Evolutionary conservation across 1,139 yeast species (phyloP).

Genomic region (Kodamaea plutei): DNA sequence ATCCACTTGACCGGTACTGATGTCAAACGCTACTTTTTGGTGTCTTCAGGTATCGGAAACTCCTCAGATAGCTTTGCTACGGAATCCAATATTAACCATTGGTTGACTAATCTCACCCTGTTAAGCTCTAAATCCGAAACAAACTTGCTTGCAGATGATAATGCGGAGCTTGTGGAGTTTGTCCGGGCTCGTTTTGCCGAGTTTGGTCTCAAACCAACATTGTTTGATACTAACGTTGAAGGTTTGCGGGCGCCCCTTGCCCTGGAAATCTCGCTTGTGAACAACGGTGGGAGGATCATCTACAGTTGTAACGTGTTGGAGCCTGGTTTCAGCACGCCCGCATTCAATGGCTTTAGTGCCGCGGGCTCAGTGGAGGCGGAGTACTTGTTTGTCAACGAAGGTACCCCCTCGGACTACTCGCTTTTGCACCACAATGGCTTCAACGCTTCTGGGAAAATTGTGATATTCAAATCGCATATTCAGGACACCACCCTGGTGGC

Average conservation of each 20-base stretch:
- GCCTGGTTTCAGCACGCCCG: constrained; percentile 30
- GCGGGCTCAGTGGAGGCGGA: constrained; percentile 24
- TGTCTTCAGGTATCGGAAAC: constrained; percentile 23
- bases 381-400: constrained; percentile 31
- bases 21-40: constrained; percentile 44
- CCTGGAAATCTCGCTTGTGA: constrained; percentile 22
- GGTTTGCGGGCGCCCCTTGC: constrained; percentile 22
- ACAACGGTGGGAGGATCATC: constrained; percentile 18
- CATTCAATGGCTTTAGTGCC: constrained; percentile 30
- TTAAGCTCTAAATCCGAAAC: constrained; percentile 13
- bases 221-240: constrained; percentile 17
- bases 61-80: constrained; percentile 22
- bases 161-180: constrained; percentile 22
- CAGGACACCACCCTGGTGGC: constrained; percentile 16
- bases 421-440: constrained; percentile 19
- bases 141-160: constrained; percentile 26
- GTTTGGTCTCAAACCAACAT: constrained; percentile 26
- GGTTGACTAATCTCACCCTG: constrained; percentile 18
- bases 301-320: constrained; percentile 28
- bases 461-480: constrained; percentile 22
- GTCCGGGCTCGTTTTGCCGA: constrained; percentile 24
- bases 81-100: constrained; percentile 25
- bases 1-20: constrained; percentile 61
- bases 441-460: constrained; percentile 24
- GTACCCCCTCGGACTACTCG: constrained; percentile 27